phyloP scores from a whole-genome alignment of 129 eudicot species.

The Lactuca sativa region DNA sequence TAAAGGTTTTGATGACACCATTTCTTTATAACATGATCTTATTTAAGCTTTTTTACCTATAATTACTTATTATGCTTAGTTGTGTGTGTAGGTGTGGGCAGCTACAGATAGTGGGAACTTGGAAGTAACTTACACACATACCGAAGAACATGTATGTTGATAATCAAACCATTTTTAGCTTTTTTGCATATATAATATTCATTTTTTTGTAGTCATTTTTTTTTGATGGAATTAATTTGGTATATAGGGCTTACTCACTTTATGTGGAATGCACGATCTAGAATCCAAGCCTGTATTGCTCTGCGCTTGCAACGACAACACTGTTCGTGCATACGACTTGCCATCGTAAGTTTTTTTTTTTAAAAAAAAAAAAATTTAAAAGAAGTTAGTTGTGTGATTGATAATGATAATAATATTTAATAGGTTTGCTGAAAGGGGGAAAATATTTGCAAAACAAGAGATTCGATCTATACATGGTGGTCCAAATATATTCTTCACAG shows the following conservation, averaged over 20 bases:
- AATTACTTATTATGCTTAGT: background rate
- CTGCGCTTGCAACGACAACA: slow-evolving; percentile 80
- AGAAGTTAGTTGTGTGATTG: too few relatives aligned
- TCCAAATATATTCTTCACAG: slow-evolving; percentile 88
- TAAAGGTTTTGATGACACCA: slow-evolving; percentile 54
- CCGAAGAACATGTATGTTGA: slow-evolving; percentile 71
- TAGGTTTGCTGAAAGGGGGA: slow-evolving; percentile 89
- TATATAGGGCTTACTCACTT: slow-evolving; percentile 67
- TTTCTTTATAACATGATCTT: slow-evolving; percentile 1
- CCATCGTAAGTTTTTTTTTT: slow-evolving; percentile 72
- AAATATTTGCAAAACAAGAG: slow-evolving; percentile 70
- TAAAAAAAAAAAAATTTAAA: too few relatives aligned
- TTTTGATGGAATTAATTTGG: background rate
- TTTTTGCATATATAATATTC: slow-evolving; percentile 11
- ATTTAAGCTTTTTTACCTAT: background rate
- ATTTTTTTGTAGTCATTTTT: background rate
- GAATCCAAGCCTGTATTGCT: slow-evolving; percentile 87
- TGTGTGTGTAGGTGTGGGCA: slow-evolving; percentile 73
- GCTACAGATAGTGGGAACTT: slow-evolving; percentile 76
- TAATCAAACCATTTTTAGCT: background rate
- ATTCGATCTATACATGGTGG: slow-evolving; percentile 73
- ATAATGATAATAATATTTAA: background rate
- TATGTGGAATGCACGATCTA: slow-evolving; percentile 88
- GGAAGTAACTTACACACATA: slow-evolving; percentile 87
- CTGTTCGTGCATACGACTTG: slow-evolving; percentile 74